Evolutionary conservation across 1,139 yeast genomes (phyloP).

Genomic region (Yamadazyma spencermartinsiae): DNA sequence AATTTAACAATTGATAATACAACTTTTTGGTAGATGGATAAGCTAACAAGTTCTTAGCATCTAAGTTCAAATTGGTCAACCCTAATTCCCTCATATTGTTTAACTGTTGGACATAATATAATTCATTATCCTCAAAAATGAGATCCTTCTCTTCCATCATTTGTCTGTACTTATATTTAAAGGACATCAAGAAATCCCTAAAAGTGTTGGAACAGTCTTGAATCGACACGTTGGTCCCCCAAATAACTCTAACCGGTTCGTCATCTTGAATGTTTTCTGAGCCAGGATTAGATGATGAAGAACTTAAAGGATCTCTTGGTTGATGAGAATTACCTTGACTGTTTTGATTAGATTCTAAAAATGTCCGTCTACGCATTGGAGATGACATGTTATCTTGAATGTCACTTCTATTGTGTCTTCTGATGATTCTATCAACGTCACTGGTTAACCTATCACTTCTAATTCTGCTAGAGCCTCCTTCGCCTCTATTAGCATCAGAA

Average conservation of each 20-base stretch:
- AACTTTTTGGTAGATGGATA: conserved; percentile 76
- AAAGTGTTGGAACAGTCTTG: conserved; percentile 80
- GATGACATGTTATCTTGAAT: conserved; percentile 44
- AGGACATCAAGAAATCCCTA: conserved; percentile 79
- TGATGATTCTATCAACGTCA: conserved; percentile 44
- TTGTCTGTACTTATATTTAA: conserved; percentile 76
- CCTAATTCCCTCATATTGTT: conserved; percentile 78
- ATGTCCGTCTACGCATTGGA: conserved; percentile 41
- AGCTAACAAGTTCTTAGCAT: conserved; percentile 75
- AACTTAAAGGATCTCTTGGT: conserved; percentile 13
- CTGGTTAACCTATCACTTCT: conserved; percentile 38
- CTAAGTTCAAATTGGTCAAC: conserved; percentile 79
- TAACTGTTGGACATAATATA: conserved; percentile 72
- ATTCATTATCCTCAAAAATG: conserved; percentile 64
- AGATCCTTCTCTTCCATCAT: conserved; percentile 35
- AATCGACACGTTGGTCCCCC: conserved; percentile 98
- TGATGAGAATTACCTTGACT: conserved; percentile 12
- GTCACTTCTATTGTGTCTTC: conserved; percentile 46
- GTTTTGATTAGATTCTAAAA: conserved; percentile 19
- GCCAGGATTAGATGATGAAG: conserved; percentile 31
- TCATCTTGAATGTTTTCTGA: conserved; percentile 35
- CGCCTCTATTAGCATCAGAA: conserved; percentile 27
- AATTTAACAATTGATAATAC: conserved; percentile 81
- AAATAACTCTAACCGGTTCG: conserved; percentile 85
- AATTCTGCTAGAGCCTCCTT: conserved; percentile 17